Evolutionary conservation across 2,329 filamentous ascomycete species (phyloP).

Genomic region (Torrubiella hemipterigena): DNA sequence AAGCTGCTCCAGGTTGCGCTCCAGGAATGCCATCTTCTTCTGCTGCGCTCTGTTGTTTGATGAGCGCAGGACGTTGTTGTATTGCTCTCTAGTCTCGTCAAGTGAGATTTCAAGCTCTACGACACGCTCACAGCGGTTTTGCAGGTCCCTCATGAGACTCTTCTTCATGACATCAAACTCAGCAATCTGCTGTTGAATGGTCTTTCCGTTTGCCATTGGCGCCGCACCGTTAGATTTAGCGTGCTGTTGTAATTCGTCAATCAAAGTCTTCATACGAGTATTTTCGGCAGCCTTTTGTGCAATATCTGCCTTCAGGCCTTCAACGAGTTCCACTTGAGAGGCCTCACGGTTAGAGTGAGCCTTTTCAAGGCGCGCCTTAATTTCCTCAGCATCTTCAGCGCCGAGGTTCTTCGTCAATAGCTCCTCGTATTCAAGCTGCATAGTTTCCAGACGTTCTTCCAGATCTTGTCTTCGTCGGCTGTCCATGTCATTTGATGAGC

Average conservation of each 20-base stretch:
- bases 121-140: constrained; percentile 95
- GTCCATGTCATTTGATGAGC: constrained; percentile 50
- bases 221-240: constrained; percentile 49
- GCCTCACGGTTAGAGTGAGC: constrained; percentile 66
- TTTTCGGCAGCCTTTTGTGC: constrained; percentile 72
- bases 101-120: constrained; percentile 97
- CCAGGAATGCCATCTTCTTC: constrained; percentile 99
- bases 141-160: constrained; percentile 94
- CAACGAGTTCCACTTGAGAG: constrained; percentile 58
- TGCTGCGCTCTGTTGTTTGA: constrained; percentile 98
- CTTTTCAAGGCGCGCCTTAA: constrained; percentile 68
- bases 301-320: constrained; percentile 67
- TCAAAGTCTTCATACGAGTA: constrained; percentile 63
- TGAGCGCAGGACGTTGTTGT: constrained; percentile 93
- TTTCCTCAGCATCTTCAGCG: constrained; percentile 68
- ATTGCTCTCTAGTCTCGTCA: constrained; percentile 95
- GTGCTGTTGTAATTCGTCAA: constrained; percentile 68
- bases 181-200: constrained; percentile 91
- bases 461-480: constrained; percentile 62
- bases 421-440: constrained; percentile 77
- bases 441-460: constrained; percentile 58
- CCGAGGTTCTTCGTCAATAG: constrained; percentile 68
- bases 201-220: constrained; percentile 71
- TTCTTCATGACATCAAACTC: constrained; percentile 99
- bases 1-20: constrained; percentile 94